Conservation (phyloP, 208 protist genomes). For the Trypanosomatidae sp. region DNA sequence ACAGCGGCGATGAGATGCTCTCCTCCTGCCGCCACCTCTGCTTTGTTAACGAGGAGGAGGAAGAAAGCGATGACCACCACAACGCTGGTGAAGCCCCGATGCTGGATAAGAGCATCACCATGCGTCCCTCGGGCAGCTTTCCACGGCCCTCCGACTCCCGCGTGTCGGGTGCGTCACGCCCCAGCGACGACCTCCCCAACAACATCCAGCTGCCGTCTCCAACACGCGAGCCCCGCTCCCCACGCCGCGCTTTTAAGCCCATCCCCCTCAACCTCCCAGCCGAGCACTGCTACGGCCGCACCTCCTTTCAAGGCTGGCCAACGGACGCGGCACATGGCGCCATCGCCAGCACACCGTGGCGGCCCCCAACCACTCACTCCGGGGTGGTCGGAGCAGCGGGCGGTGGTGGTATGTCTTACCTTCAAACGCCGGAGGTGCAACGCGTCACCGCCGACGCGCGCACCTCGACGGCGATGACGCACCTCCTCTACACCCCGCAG, state of each 20-base stretch:
- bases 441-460: conserved; percentile 5
- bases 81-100: neutral
- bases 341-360: conserved; percentile 21
- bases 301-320: conserved; percentile 11
- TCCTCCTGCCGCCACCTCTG: conserved; percentile 21
- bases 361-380: neutral
- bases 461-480: conserved; percentile 3
- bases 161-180: conserved; percentile 11
- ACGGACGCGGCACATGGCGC: neutral
- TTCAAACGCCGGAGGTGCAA: conserved; percentile 39
- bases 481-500: conserved; percentile 67
- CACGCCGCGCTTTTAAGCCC: conserved; percentile 23
- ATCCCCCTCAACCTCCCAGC: conserved; percentile 18
- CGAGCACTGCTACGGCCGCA: conserved; percentile 17
- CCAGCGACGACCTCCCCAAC: conserved; percentile 3
- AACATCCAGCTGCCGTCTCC: conserved; percentile 18
- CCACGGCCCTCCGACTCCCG: conserved; percentile 11
- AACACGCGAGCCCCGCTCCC: conserved; percentile 12
- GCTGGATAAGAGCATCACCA: conserved; percentile 14
- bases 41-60: conserved; percentile 25
- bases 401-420: neutral
- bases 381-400: too few species aligned
- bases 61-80: too few species aligned
- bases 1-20: conserved; percentile 8
- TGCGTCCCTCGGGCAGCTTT: conserved; percentile 25